Base-by-base conservation (phyloP, 257 asterid genomes). In the Nicotiana otophora region DNA sequence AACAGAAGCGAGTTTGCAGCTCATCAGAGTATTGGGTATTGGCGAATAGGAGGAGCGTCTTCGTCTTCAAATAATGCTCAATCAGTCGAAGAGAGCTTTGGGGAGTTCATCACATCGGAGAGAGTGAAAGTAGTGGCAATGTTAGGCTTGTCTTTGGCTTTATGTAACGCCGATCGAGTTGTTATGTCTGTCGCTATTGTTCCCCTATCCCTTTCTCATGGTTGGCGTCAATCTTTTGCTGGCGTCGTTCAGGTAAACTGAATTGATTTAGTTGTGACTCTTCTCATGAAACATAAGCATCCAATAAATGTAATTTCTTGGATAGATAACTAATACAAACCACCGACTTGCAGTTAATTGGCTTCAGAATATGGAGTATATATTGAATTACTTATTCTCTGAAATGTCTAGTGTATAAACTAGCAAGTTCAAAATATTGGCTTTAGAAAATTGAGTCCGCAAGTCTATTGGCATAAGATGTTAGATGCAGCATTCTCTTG, bases 171-270 rank as follows among this genome's bases (percentile, higher is more conserved):
- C 33, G 99, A 96, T 68, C 92, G 99, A 2, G 98, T 94, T 68
- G 99, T 94, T 26, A 96, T 96, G 99, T 96, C 99, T 3, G 99
- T 96, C n/a, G 99, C 96, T 31, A 94, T 96, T 10, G 99, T 96
- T 23, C 99, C 99, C 20, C 83, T 96, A 12, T 91, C 98, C 26
- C 86, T 85, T 48, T 84, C 97, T 74, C 88, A 90, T 75, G 97
- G 97, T 81, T 96, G 99, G 99, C 88, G 95, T 30, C 98, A 89
- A 79, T 93, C 98, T 10, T 94, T 96, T 65, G 91, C 97, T 30
- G 99, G 99, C n/a, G 83, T 96, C 54, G 97, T 96, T 80, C 99
- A 96, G 97, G 99, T 96, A 63, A 63, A 12, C 69, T 26, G 8
- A 26, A 62, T 62, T 23, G 34, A 23, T 16, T 64, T 28, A 64